Conservation (phyloP, 352 stramenopile species). For the Plasmopara muralis region DNA sequence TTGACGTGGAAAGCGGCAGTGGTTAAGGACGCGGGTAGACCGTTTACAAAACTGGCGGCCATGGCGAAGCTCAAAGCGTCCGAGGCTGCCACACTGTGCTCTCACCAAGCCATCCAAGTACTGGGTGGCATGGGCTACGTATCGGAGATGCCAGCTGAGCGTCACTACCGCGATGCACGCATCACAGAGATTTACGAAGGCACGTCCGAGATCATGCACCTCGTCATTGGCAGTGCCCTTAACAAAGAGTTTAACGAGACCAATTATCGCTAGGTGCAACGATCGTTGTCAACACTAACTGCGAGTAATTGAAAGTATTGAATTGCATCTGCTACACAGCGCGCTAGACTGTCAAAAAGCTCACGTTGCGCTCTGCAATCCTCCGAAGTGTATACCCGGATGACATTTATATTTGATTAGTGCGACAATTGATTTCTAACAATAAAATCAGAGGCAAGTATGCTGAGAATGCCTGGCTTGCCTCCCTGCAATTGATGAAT, state of each 20-base stretch:
- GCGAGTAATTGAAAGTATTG: no score
- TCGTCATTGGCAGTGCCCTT: conserved; percentile 93
- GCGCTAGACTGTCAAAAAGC: no score
- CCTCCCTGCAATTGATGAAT: no score
- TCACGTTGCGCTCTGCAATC: no score
- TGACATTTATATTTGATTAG: no score
- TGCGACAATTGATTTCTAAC: no score
- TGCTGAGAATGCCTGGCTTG: no score
- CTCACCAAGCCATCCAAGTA: conserved; percentile 96
- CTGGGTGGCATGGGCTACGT: conserved; percentile 94
- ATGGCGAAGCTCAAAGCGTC: conserved; percentile 96
- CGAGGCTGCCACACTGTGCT: conserved; percentile 93
- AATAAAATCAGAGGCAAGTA: no score
- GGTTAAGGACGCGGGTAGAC: conserved; percentile 87
- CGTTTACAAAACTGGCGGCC: conserved; percentile 91
- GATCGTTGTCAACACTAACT: no score
- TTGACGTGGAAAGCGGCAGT: conserved; percentile 92
- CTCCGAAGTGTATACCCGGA: no score
- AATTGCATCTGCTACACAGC: no score
- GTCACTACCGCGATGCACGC: conserved; percentile 94
- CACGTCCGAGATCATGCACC: conserved; percentile 95
- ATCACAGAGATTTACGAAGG: conserved; percentile 98
- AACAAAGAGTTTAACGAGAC: conserved; percentile 93
- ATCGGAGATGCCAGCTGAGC: conserved; percentile 95
- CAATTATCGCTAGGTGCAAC: conserved; percentile 20